Percentiles rank a stretch among this genome's conserved stretches.
phyloP scores from a whole-genome alignment of 768 basidiomycete genomes.

The Pluteus cervinus region DNA sequence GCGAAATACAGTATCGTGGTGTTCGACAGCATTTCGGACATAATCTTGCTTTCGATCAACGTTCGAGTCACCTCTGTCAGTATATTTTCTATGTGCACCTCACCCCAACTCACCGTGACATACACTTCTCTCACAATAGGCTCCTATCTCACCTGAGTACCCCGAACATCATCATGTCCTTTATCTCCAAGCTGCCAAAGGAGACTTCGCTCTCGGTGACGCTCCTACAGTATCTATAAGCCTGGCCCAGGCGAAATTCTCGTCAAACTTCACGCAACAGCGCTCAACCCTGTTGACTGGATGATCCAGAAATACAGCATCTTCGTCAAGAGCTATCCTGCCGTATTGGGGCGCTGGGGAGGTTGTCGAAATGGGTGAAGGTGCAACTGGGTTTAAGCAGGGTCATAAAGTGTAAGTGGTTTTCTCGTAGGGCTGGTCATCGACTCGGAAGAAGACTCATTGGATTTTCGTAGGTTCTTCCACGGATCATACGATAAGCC shows the following conservation, averaged over 20 bases:
- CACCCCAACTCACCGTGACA: too few relatives aligned
- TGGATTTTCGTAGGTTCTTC: slow-evolving; percentile 22
- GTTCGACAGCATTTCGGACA: too few relatives aligned
- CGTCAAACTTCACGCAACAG: slow-evolving; percentile 38
- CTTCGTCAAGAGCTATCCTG: slow-evolving; percentile 37
- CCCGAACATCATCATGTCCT: too few relatives aligned
- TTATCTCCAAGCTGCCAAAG: too few relatives aligned
- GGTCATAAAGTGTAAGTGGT: slow-evolving; percentile 45
- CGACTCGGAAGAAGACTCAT: too few relatives aligned
- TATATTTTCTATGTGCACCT: too few relatives aligned
- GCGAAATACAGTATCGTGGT: too few relatives aligned
- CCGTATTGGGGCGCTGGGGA: slow-evolving; percentile 43
- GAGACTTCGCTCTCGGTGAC: slow-evolving; percentile 23
- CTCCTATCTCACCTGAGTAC: too few relatives aligned
- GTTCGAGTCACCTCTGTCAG: too few relatives aligned
- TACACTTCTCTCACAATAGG: too few relatives aligned
- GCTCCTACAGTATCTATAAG: slow-evolving; percentile 27
- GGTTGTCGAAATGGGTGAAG: slow-evolving; percentile 43
- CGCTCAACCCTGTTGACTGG: slow-evolving; percentile 50
- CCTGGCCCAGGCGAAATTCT: slow-evolving; percentile 45
- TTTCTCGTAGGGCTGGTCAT: slow-evolving; percentile 2
- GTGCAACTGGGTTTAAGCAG: slow-evolving; percentile 37
- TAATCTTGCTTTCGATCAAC: too few relatives aligned
- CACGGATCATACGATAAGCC: slow-evolving; percentile 28
- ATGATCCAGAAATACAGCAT: slow-evolving; percentile 38